Percentiles rank a stretch among this genome's conserved stretches.
These are phyloP conservation scores for Kuraishia ogatae DNA, from an alignment of 805 yeast species.

Conservation along the genomic window DNA sequence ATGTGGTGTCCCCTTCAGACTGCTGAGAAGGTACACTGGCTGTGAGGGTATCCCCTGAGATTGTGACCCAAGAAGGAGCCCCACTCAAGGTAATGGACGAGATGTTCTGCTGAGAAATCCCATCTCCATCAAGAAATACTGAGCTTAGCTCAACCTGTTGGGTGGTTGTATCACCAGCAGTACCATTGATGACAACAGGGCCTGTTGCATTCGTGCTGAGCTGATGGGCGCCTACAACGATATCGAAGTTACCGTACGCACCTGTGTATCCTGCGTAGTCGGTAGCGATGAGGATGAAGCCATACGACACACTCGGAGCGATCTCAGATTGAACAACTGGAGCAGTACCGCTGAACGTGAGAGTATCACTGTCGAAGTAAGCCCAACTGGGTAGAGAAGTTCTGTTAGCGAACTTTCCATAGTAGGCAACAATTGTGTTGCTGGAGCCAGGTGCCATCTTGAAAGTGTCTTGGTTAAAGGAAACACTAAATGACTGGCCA, in stretches of 20 bases:
- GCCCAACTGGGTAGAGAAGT: constrained; percentile 92
- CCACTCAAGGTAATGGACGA: constrained; percentile 37
- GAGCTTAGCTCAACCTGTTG: constrained; percentile 53
- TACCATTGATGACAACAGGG: constrained; percentile 55
- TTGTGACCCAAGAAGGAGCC: constrained; percentile 54
- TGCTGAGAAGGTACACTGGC: constrained; percentile 51
- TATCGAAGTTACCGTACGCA: constrained; percentile 56
- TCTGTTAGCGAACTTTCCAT: constrained; percentile 74
- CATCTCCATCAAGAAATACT: constrained; percentile 55
- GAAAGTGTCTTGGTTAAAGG: constrained; percentile 59
- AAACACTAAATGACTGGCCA: constrained; percentile 54
- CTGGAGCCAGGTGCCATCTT: constrained; percentile 31
- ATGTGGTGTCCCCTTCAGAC: constrained; percentile 23
- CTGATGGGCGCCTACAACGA: constrained; percentile 84
- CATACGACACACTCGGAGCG: constrained; percentile 77
- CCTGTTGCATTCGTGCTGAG: constrained; percentile 58
- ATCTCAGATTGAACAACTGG: constrained; percentile 79
- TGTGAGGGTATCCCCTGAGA: constrained; percentile 31
- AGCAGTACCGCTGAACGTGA: constrained; percentile 78
- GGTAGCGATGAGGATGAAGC: constrained; percentile 68
- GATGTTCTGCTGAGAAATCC: constrained; percentile 42
- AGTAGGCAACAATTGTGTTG: constrained; percentile 51
- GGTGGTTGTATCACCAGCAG: constrained; percentile 46
- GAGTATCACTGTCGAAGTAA: constrained; percentile 47
- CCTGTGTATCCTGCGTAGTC: constrained; percentile 72